These are phyloP conservation scores for Pseudopyrenochaeta lycopersici DNA, from an alignment of 2,329 filamentous ascomycete species.

Conservation along the genomic window DNA sequence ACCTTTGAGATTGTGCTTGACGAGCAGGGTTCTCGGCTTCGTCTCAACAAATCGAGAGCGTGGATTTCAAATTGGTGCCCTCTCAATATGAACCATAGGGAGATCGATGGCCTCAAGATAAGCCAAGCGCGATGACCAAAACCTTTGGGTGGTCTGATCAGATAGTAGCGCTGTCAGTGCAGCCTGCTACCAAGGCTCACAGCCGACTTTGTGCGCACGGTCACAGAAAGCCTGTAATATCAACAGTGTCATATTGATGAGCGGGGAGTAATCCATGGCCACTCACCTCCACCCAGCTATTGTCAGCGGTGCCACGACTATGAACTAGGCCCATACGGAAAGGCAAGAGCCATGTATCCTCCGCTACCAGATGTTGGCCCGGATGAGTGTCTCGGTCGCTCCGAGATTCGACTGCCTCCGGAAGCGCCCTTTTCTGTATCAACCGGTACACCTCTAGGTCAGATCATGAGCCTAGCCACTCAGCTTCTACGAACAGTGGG, in stretches of 20 bases:
- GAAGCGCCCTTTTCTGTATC: background rate
- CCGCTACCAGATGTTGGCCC: slow-evolving; percentile 14
- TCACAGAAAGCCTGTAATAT: slow-evolving; percentile 6
- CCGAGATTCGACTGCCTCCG: slow-evolving; percentile 3
- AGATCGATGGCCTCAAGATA: background rate
- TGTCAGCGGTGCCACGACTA: slow-evolving; percentile 9
- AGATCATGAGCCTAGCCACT: background rate
- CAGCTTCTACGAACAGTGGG: background rate
- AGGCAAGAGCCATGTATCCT: slow-evolving; percentile 8
- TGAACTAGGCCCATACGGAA: slow-evolving; percentile 4
- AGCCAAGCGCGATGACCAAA: background rate
- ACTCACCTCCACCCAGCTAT: slow-evolving; percentile 10
- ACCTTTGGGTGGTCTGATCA: too few relatives aligned
- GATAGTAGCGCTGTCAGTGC: background rate
- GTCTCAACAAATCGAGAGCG: too few relatives aligned
- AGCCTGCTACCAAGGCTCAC: slow-evolving; percentile 1
- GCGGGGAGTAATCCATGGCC: slow-evolving; percentile 9
- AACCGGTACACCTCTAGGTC: background rate
- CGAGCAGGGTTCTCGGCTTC: too few relatives aligned
- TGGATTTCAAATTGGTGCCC: too few relatives aligned
- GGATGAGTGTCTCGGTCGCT: slow-evolving; percentile 9
- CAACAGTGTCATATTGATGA: slow-evolving; percentile 4
- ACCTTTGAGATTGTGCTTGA: too few relatives aligned
- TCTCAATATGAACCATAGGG: background rate
- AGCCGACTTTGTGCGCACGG: slow-evolving; percentile 8